Evolutionary conservation across 805 yeast species (phyloP), one percentile per base, ranked within the genome.

Genomic region (Saturnispora bothae): DNA sequence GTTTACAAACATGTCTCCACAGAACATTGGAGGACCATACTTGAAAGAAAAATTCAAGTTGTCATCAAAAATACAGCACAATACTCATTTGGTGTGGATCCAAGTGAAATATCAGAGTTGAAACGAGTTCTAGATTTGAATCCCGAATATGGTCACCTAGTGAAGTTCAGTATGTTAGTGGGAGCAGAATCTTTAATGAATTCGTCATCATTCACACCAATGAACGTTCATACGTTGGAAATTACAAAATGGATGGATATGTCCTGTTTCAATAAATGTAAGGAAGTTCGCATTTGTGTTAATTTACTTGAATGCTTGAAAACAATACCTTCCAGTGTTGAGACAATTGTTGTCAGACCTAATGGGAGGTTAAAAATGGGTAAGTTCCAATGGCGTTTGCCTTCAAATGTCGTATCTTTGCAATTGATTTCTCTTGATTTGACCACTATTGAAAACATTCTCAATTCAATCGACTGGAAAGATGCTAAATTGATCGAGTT

Each of bases 361-460:
- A 23, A 8, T 19, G 22, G 23, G 25, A 18, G 27, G 26, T 8
- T 12, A 4, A 4, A 28, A 27, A 3, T 8, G 8, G 4, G 9
- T n/a, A 21, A 6, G 7, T 3, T n/a, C 7, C 28, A 23, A 9
- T 38, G 40, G 40, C n/a, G 12, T 13, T 15, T 38, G 6, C 40
- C 40, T 6, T 12, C 15, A 16, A 12, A 26, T 14, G 15, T 38
- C 5, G 21, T 27, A 13, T 32, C 40, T 3, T 22, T 38, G 8
- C 40, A 38, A 23, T 38, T 38, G 14, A 32, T 38, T 15, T 27
- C 31, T 4, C 13, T 38, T 16, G 40, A 38, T 17, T 38, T 38
- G 15, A n/a, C 12, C 3, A 28, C 22, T 13, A 32, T 38, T 32
- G 36, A 38, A 33, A 23, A 14, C 18, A 16, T 32, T 7, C 18